phyloP scores from a whole-genome alignment of 208 protist species.

The Leptomonas pyrrhocoris region DNA sequence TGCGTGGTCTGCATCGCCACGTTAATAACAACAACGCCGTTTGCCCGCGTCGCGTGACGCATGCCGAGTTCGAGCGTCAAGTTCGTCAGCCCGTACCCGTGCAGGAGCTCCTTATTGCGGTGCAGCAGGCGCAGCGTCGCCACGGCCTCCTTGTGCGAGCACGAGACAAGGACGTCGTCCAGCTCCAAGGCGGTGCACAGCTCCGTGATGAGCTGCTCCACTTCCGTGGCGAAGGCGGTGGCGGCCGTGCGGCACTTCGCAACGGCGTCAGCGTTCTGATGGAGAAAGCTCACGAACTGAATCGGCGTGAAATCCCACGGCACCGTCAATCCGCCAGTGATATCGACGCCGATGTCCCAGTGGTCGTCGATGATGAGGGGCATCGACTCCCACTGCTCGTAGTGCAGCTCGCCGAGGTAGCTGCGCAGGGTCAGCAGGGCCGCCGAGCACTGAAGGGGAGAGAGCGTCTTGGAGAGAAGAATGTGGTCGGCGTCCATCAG shows the following conservation, averaged over 20 bases:
- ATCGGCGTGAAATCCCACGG: constrained; percentile 88
- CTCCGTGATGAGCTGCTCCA: constrained; percentile 85
- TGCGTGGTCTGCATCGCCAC: constrained; percentile 42
- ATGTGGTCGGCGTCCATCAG: constrained; percentile 91
- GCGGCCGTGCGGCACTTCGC: constrained; percentile 49
- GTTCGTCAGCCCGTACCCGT: constrained; percentile 67
- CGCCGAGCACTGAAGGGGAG: constrained; percentile 85
- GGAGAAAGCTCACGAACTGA: constrained; percentile 86
- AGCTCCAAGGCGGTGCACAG: constrained; percentile 71
- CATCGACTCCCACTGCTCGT: constrained; percentile 89
- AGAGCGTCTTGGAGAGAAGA: constrained; percentile 76
- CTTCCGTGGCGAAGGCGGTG: constrained; percentile 55
- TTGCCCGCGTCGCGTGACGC: constrained; percentile 80
- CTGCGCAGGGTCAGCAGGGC: constrained; percentile 85
- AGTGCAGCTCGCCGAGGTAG: constrained; percentile 85
- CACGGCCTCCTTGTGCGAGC: constrained; percentile 76
- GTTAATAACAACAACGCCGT: constrained; percentile 88
- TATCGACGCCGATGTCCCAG: constrained; percentile 74
- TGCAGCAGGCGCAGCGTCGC: constrained; percentile 70
- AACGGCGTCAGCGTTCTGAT: constrained; percentile 73
- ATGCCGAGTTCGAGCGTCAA: constrained; percentile 84
- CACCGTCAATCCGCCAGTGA: constrained; percentile 80
- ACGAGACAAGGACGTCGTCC: constrained; percentile 92
- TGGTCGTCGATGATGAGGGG: constrained; percentile 81
- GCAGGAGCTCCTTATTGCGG: constrained; percentile 77